Conservation (phyloP, 2,329 filamentous ascomycete genomes). For the Sordariomycetes sp. region DNA sequence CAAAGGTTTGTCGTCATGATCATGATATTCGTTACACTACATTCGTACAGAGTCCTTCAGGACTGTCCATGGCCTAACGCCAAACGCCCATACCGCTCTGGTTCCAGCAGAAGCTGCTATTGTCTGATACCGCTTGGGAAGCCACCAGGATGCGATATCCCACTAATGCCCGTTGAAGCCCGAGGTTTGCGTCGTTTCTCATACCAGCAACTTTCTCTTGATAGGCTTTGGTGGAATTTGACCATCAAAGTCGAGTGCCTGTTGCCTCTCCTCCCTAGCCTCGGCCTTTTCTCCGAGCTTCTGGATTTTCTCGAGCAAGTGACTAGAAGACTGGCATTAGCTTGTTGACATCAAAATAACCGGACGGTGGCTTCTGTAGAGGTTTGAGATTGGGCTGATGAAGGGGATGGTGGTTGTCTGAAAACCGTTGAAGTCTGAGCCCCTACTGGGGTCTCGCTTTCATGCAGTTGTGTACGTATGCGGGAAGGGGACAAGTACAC, state of each 20-base stretch:
- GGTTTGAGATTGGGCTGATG: neutral
- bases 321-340: conserved; percentile 21
- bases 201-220: conserved; percentile 34
- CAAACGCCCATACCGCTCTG: no score
- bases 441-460: no score
- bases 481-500: conserved; percentile 25
- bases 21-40: no score
- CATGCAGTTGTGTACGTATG: no score
- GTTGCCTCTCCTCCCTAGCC: conserved; percentile 19
- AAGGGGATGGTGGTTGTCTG: neutral
- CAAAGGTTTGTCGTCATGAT: no score
- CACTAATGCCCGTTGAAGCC: no score
- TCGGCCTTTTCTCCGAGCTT: conserved; percentile 29
- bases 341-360: neutral
- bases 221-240: conserved; percentile 29
- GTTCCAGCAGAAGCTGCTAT: no score
- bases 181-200: no score
- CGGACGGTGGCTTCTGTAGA: neutral
- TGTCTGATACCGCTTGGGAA: no score
- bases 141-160: no score
- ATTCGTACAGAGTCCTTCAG: no score
- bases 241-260: conserved; percentile 20
- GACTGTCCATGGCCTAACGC: no score
- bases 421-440: neutral
- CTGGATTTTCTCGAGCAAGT: conserved; percentile 47